Evolutionary conservation across 2,329 filamentous ascomycete species (phyloP).

Genomic region (Phaeosphaeriaceae sp.): DNA sequence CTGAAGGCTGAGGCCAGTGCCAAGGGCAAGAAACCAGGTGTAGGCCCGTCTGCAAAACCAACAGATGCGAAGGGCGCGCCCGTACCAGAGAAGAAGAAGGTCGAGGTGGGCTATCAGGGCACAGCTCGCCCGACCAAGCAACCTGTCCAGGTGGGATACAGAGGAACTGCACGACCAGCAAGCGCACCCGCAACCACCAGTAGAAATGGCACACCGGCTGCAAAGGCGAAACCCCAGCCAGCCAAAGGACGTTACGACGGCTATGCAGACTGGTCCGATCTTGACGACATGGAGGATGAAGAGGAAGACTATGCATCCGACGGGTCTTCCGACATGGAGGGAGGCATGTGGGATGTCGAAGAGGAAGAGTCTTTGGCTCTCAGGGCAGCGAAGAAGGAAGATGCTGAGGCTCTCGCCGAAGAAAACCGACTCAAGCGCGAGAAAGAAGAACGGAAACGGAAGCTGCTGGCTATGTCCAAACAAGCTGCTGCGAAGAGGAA

Average conservation of each 20-base stretch:
- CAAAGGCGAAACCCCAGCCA: slow-evolving; percentile 39
- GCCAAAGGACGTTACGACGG: slow-evolving; percentile 45
- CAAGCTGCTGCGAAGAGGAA: slow-evolving; percentile 41
- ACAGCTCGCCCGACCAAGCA: slow-evolving; percentile 55
- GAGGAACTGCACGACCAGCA: slow-evolving; percentile 46
- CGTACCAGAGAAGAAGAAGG: slow-evolving; percentile 46
- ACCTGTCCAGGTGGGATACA: slow-evolving; percentile 44
- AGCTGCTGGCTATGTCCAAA: slow-evolving; percentile 37
- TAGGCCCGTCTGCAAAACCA: slow-evolving; percentile 19
- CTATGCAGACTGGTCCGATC: slow-evolving; percentile 50
- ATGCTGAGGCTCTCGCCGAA: slow-evolving; percentile 69
- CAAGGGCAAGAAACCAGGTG: slow-evolving; percentile 43
- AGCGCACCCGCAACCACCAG: slow-evolving; percentile 30
- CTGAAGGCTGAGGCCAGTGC: slow-evolving; percentile 55
- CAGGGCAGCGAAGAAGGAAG: slow-evolving; percentile 70
- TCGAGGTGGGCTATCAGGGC: slow-evolving; percentile 55
- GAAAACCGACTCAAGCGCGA: slow-evolving; percentile 51
- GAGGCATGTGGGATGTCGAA: slow-evolving; percentile 76
- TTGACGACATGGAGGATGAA: slow-evolving; percentile 60
- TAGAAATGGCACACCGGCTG: slow-evolving; percentile 32
- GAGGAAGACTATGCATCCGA: slow-evolving; percentile 72
- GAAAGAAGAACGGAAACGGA: slow-evolving; percentile 48
- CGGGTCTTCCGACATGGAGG: slow-evolving; percentile 80
- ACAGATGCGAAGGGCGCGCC: slow-evolving; percentile 33
- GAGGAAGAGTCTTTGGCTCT: slow-evolving; percentile 73